A percentile compares a stretch with the other conserved stretches of the same genome.
These are phyloP conservation scores for Wilcoxina mikolae DNA, from an alignment of 495 filamentous ascomycete species.

Conservation along the genomic window DNA sequence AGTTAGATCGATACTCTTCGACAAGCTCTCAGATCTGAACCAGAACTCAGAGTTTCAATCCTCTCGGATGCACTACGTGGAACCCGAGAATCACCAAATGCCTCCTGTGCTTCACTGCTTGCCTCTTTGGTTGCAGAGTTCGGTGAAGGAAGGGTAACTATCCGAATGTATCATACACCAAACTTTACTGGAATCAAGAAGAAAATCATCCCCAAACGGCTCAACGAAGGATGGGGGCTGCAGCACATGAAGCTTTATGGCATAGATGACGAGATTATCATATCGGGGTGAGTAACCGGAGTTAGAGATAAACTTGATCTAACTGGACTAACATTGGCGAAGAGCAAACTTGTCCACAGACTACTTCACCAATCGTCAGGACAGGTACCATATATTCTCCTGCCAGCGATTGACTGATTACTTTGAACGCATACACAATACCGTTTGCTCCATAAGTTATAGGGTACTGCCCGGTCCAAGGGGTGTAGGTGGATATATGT, in stretches of 20 bases:
- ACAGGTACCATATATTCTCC: slow-evolving; percentile 84
- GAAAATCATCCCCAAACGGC: slow-evolving; percentile 63
- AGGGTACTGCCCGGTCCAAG: slow-evolving; percentile 48
- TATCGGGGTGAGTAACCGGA: slow-evolving; percentile 53
- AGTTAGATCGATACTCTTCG: slow-evolving; percentile 57
- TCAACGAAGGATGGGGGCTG: slow-evolving; percentile 96
- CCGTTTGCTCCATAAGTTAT: slow-evolving; percentile 67
- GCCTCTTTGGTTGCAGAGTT: slow-evolving; percentile 67
- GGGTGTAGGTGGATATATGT: slow-evolving; percentile 45
- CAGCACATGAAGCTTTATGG: slow-evolving; percentile 99
- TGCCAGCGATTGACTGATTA: slow-evolving; percentile 67
- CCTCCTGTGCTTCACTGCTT: slow-evolving; percentile 82
- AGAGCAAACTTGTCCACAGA: slow-evolving; percentile 84
- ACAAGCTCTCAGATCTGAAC: slow-evolving; percentile 56
- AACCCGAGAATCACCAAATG: slow-evolving; percentile 73
- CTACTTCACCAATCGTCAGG: slow-evolving; percentile 92
- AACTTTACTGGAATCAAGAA: slow-evolving; percentile 83
- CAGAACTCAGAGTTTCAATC: slow-evolving; percentile 69
- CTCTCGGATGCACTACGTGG: slow-evolving; percentile 87
- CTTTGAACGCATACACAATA: slow-evolving; percentile 60
- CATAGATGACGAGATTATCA: slow-evolving; percentile 85
- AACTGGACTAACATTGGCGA: not conserved
- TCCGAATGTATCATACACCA: slow-evolving; percentile 95
- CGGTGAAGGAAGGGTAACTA: slow-evolving; percentile 71
- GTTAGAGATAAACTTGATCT: not conserved